phyloP scores from a whole-genome alignment of 345 rosid species.

The Salix caprea region DNA sequence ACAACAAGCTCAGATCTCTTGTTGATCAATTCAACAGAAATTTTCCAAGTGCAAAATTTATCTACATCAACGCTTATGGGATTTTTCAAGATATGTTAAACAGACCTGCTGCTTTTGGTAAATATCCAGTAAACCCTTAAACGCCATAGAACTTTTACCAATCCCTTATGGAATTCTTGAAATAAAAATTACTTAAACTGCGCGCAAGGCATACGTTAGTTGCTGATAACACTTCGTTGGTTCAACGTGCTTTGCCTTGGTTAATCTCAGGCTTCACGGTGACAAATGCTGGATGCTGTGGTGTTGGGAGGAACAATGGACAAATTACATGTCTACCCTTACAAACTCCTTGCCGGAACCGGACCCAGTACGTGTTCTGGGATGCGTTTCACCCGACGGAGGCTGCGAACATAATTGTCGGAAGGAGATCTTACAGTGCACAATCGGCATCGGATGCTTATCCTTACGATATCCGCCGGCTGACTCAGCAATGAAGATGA shows the following conservation, averaged over 20 bases:
- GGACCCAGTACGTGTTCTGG: conserved; percentile 27
- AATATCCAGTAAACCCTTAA: neutral
- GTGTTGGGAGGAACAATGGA: conserved; percentile 37
- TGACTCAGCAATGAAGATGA: conserved; percentile 19
- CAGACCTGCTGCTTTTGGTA: conserved; percentile 37
- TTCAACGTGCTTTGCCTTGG: neutral
- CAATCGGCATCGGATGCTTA: conserved; percentile 15
- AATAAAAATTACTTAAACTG: too few relatives aligned
- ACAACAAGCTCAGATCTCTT: conserved; percentile 56
- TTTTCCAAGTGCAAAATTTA: conserved; percentile 50
- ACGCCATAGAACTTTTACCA: too few relatives aligned
- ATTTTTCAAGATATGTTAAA: conserved; percentile 59
- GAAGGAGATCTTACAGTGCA: conserved; percentile 36
- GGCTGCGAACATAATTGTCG: conserved; percentile 28
- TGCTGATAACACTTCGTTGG: too few relatives aligned
- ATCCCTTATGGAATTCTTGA: too few relatives aligned
- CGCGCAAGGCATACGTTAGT: too few relatives aligned
- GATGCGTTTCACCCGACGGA: conserved; percentile 51
- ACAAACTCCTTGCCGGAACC: conserved; percentile 33
- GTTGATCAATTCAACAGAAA: conserved; percentile 59
- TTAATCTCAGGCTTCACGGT: conserved; percentile 28
- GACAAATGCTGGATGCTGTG: conserved; percentile 36
- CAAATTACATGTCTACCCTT: conserved; percentile 39
- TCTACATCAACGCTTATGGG: conserved; percentile 64
- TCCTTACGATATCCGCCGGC: conserved; percentile 27